A percentile compares a stretch with the other conserved stretches of the same genome.
Conservation (phyloP, 2,329 filamentous ascomycete species). For the Clonostachys rosea region DNA sequence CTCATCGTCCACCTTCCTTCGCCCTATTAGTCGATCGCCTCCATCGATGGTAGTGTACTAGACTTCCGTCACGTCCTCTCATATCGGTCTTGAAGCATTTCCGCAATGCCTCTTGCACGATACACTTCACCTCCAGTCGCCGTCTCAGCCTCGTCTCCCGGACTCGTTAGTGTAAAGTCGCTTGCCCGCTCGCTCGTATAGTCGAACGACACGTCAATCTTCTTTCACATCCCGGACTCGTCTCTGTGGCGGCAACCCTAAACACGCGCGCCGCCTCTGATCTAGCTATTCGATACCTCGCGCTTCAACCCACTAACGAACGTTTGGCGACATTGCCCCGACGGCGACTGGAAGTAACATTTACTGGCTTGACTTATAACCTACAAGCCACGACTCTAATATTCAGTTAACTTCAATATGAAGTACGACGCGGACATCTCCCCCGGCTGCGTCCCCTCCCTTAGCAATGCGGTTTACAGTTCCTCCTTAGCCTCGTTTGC, state of each 20-base stretch:
- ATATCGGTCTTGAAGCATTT: constrained; percentile 17
- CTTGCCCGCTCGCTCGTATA: constrained; percentile 36
- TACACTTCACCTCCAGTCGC: constrained; percentile 52
- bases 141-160: constrained; percentile 57
- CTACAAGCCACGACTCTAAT: constrained; percentile 13
- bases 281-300: constrained; percentile 25
- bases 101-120: constrained; percentile 56
- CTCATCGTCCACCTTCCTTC: neutral
- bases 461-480: constrained; percentile 57
- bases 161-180: constrained; percentile 49
- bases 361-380: constrained; percentile 10
- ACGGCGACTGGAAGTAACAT: constrained; percentile 50
- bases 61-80: constrained; percentile 15
- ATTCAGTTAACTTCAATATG: constrained; percentile 42
- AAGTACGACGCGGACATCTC: constrained; percentile 47
- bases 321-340: constrained; percentile 43
- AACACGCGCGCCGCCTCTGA: constrained; percentile 29
- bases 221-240: constrained; percentile 34
- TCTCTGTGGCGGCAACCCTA: constrained; percentile 24
- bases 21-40: constrained; percentile 2
- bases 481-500: constrained; percentile 69
- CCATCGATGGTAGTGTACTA: constrained; percentile 25
- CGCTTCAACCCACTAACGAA: constrained; percentile 31
- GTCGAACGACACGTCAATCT: constrained; percentile 19
- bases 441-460: constrained; percentile 42